Percentiles rank a stretch among this genome's conserved stretches.
These are phyloP conservation scores for Globisporangium rhizosaccharum DNA, from an alignment of 352 stramenopile species.

Conservation along the genomic window DNA sequence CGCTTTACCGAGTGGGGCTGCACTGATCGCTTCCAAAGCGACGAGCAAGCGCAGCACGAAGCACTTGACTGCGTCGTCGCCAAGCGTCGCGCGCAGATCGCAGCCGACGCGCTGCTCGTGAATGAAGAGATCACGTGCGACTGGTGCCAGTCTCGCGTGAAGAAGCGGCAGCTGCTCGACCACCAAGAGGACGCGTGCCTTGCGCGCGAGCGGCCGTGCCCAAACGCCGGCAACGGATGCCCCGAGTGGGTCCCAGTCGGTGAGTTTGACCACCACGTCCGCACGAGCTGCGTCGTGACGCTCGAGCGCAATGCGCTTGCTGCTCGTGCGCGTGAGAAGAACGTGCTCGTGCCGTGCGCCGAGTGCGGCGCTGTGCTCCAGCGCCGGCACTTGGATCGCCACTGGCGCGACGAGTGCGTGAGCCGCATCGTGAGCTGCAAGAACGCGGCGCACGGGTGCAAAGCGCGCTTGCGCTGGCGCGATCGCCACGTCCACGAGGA, in stretches of 20 bases:
- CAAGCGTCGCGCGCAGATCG: conserved; percentile 30
- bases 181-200: conserved; percentile 77
- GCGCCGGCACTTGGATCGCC: conserved; percentile 29
- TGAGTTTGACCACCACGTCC: conserved; percentile 43
- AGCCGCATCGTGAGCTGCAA: conserved; percentile 64
- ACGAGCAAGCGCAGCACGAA: conserved; percentile 39
- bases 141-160: conserved; percentile 55
- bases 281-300: conserved; percentile 41
- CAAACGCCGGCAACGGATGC: conserved; percentile 52
- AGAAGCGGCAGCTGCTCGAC: conserved; percentile 62
- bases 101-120: conserved; percentile 29
- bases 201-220: conserved; percentile 61
- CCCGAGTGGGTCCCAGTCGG: conserved; percentile 67
- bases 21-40: conserved; percentile 24
- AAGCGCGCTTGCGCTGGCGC: conserved; percentile 46
- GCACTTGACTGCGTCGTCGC: conserved; percentile 36
- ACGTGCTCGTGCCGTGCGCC: conserved; percentile 29
- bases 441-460: conserved; percentile 62
- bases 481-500: conserved; percentile 70
- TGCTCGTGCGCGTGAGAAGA: conserved; percentile 38
- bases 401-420: conserved; percentile 44
- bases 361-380: conserved; percentile 47
- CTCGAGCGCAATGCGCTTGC: conserved; percentile 52
- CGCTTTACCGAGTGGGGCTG: conserved; percentile 50
- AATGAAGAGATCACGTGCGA: conserved; percentile 58